These are phyloP conservation scores for Agaricus subrufescens DNA, from an alignment of 768 basidiomycete species.

Conservation along the genomic window DNA sequence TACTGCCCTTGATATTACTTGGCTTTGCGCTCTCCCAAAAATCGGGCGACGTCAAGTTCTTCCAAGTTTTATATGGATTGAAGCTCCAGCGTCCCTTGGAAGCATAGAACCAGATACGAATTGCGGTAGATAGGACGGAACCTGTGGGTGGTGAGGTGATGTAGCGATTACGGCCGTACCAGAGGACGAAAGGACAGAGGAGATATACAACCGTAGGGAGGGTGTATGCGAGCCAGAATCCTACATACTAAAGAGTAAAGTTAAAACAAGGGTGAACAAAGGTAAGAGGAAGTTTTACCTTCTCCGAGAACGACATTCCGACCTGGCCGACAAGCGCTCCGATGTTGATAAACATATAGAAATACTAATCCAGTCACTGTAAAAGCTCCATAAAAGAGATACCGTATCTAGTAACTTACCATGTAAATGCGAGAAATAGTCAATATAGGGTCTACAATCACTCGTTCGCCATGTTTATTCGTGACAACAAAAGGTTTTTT, in stretches of 20 bases:
- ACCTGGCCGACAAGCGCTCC: conserved; percentile 69
- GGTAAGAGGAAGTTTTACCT: conserved; percentile 26
- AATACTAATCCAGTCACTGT: conserved; percentile 34
- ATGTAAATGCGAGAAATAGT: conserved; percentile 73
- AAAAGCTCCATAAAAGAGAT: background rate
- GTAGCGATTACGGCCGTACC: conserved; percentile 50
- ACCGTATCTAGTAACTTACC: conserved; percentile 31
- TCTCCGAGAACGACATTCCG: conserved; percentile 63
- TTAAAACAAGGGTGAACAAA: background rate
- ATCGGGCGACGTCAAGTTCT: conserved; percentile 48
- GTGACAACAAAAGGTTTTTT: conserved; percentile 48
- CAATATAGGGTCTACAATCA: conserved; percentile 68
- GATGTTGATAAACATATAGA: conserved; percentile 73
- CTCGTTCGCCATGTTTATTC: conserved; percentile 55
- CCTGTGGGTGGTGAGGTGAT: conserved; percentile 54
- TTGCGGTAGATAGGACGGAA: conserved; percentile 50
- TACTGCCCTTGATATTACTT: conserved; percentile 37
- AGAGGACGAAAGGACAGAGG: conserved; percentile 57
- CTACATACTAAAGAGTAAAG: conserved; percentile 40
- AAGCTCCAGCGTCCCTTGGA: conserved; percentile 47
- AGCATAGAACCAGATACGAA: conserved; percentile 45
- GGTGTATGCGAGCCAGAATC: conserved; percentile 60
- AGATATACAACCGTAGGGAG: conserved; percentile 60
- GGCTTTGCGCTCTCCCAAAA: conserved; percentile 78
- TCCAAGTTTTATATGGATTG: conserved; percentile 46